Evolutionary conservation across 1,139 yeast species (phyloP).

Genomic region (Geotrichum siamense): DNA sequence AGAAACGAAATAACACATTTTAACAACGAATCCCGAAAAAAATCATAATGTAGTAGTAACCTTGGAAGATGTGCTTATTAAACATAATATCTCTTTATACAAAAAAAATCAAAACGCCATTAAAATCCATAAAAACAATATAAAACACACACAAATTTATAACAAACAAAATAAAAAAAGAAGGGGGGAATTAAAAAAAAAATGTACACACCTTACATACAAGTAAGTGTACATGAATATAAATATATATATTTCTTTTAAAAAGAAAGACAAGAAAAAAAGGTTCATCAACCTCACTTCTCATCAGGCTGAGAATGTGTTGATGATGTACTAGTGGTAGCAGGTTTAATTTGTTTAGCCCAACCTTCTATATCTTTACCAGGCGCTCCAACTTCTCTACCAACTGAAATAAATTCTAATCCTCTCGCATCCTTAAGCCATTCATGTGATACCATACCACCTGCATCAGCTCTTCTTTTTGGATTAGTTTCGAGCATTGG

Average conservation of each 20-base stretch:
- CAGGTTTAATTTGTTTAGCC: slow-evolving; percentile 38
- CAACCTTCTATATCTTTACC: slow-evolving; percentile 78
- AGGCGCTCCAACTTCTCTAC: slow-evolving; percentile 52
- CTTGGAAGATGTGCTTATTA: too few species aligned
- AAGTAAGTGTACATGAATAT: slow-evolving; percentile 1
- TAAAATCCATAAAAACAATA: too few species aligned
- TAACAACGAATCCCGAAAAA: too few species aligned
- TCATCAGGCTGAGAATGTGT: background rate
- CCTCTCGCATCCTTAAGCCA: slow-evolving; percentile 66
- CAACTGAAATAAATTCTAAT: slow-evolving; percentile 44
- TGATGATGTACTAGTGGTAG: background rate
- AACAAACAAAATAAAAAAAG: too few species aligned
- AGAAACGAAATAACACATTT: too few species aligned
- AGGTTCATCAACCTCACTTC: background rate
- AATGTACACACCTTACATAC: too few species aligned
- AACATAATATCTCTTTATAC: too few species aligned
- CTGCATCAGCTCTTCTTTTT: slow-evolving; percentile 66
- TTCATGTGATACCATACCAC: slow-evolving; percentile 69
- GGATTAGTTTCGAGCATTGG: slow-evolving; percentile 75
- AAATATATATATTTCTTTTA: too few species aligned
- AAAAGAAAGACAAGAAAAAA: background rate
- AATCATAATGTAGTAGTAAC: too few species aligned
- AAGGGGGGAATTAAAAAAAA: too few species aligned
- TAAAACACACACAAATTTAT: too few species aligned
- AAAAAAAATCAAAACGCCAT: too few species aligned